Percentiles rank a stretch among this genome's conserved stretches.
Conservation (phyloP, 2,329 filamentous ascomycete genomes). For the Calonectria hawksworthii region DNA sequence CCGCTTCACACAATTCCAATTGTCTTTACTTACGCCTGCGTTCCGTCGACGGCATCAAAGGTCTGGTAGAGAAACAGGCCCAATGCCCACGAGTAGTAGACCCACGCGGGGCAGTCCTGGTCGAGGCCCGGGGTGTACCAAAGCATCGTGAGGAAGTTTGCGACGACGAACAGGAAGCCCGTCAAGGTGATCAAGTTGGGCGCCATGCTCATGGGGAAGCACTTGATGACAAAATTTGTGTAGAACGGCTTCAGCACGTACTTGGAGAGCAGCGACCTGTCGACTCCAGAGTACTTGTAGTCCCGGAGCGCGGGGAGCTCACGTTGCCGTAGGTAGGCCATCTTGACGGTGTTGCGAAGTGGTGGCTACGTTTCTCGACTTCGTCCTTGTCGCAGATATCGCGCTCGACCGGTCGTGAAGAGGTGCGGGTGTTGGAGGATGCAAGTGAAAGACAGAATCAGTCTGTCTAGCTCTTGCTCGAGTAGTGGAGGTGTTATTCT, state of each 20-base stretch:
- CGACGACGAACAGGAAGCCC: constrained; percentile 89
- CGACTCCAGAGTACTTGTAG: constrained; percentile 96
- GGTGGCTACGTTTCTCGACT: constrained; percentile 5
- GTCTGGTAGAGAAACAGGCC: constrained; percentile 98
- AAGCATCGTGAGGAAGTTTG: constrained; percentile 90
- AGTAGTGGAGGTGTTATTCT: constrained; percentile 9
- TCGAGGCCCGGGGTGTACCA: constrained; percentile 98
- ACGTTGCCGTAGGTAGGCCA: constrained; percentile 97
- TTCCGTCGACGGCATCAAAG: constrained; percentile 96
- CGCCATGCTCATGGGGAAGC: constrained; percentile 97
- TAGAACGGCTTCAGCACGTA: constrained; percentile 99
- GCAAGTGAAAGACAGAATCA: background rate
- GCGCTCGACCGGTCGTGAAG: constrained; percentile 1
- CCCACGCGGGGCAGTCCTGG: constrained; percentile 93
- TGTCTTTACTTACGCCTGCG: constrained; percentile 80
- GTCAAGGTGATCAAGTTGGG: constrained; percentile 89
- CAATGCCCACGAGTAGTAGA: constrained; percentile 91
- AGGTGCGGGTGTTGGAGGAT: background rate
- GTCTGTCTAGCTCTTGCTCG: background rate
- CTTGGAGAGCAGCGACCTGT: constrained; percentile 89
- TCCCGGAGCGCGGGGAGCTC: constrained; percentile 89
- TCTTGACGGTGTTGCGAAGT: constrained; percentile 56
- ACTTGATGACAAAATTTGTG: constrained; percentile 91
- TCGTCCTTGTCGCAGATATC: background rate
- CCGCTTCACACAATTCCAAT: background rate